Conservation (phyloP, 1,284 basidiomycete species). For the Xerocomus tenax region DNA sequence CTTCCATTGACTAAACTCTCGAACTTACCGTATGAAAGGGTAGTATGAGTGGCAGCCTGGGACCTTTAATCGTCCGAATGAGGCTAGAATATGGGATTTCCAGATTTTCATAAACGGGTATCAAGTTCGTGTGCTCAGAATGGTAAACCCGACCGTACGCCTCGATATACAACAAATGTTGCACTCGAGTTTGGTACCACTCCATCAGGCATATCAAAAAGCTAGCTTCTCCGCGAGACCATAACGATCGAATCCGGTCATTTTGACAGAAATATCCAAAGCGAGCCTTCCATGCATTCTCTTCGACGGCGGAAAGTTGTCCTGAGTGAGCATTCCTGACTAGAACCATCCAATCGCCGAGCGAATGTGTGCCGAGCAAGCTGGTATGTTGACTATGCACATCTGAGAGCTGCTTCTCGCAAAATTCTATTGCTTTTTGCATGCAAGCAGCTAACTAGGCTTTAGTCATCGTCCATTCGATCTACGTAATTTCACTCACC, state of each 20-base stretch:
- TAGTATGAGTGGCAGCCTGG: constrained; percentile 45
- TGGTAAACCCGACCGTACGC: constrained; percentile 31
- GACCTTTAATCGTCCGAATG: constrained; percentile 31
- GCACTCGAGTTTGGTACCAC: constrained; percentile 41
- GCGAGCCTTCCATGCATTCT: constrained; percentile 33
- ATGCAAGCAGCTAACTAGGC: constrained; percentile 36
- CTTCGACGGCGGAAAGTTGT: constrained; percentile 26
- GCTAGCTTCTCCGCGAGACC: constrained; percentile 40
- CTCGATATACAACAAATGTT: constrained; percentile 46
- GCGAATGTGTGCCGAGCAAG: constrained; percentile 30
- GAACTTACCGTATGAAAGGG: constrained; percentile 49
- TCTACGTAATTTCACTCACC: constrained; percentile 23
- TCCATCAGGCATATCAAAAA: constrained; percentile 50
- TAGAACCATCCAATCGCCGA: constrained; percentile 41
- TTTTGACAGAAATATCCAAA: constrained; percentile 34
- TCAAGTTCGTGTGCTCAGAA: constrained; percentile 13
- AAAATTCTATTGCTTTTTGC: constrained; percentile 39
- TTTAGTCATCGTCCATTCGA: constrained; percentile 18
- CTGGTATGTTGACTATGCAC: constrained; percentile 36
- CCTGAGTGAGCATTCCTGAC: constrained; percentile 31
- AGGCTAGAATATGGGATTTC: constrained; percentile 28
- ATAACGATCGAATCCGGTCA: constrained; percentile 22
- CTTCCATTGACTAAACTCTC: not conserved
- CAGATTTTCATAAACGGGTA: constrained; percentile 14
- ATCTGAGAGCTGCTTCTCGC: constrained; percentile 41